phyloP scores from a whole-genome alignment of 2,329 filamentous ascomycete genomes.

The Cercospora sp. region DNA sequence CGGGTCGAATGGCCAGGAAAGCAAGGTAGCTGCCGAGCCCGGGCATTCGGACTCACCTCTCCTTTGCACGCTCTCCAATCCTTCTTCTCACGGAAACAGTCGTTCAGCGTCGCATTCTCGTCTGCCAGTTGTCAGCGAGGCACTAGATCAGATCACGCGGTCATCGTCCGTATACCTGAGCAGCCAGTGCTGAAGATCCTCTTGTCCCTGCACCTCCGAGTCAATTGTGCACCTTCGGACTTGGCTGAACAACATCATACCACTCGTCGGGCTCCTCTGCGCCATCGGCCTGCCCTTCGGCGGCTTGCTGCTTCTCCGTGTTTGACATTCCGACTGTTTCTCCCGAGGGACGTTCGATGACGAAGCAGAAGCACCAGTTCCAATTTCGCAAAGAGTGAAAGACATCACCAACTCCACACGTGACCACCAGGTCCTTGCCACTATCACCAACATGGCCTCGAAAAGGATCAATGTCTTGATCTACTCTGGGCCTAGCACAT shows the following conservation, averaged over 20 bases:
- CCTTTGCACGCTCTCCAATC: conserved; percentile 88
- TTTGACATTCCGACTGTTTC: conserved; percentile 33
- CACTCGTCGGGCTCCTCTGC: conserved; percentile 95
- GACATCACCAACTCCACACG: conserved; percentile 20
- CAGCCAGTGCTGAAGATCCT: conserved; percentile 96
- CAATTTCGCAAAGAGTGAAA: conserved; percentile 8
- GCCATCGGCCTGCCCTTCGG: conserved; percentile 46
- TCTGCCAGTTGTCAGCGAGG: conserved; percentile 51
- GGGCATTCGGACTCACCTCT: conserved; percentile 65
- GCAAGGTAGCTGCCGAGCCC: conserved; percentile 6
- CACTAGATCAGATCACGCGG: not conserved
- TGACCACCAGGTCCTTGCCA: conserved; percentile 10
- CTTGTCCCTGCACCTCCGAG: conserved; percentile 71
- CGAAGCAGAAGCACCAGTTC: conserved; percentile 1
- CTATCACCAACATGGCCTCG: conserved; percentile 35
- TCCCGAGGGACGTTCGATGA: not conserved
- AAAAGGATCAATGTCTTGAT: conserved; percentile 87
- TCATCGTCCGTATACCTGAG: conserved; percentile 60
- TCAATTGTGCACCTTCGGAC: not conserved
- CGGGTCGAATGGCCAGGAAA: not conserved
- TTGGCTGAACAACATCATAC: conserved; percentile 53
- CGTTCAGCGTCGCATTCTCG: conserved; percentile 86
- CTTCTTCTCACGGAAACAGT: conserved; percentile 94
- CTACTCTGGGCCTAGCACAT: conserved; percentile 85
- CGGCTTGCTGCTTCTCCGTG: conserved; percentile 30